Base-by-base conservation (phyloP, 2,329 filamentous ascomycete species). In the Diaporthe australafricana region DNA sequence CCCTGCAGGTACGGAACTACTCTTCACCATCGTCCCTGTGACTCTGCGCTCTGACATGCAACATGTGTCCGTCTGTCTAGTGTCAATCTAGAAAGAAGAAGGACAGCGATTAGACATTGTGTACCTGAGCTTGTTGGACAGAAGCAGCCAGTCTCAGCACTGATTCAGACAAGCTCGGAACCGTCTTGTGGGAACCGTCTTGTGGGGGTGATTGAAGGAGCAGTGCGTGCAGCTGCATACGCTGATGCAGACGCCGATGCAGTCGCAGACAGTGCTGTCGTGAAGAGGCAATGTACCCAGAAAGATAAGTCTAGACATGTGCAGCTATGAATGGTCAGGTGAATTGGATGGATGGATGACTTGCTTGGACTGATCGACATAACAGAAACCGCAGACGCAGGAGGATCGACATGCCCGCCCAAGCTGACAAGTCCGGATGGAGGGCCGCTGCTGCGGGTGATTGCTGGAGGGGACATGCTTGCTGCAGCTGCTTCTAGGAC, bases 401-500 rank as follows among this genome's bases (percentile, higher is more conserved):
- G 42, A 48, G 42, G 30, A 42, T 42, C 55, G 25, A 35, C 55
- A 27, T 50, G 27, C 60, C 45, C 42, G 32, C 57, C 57, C 14
- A 20, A 22, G 16, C 32, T 16, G 42, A 27, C 11, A 47, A 17
- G 27, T 11, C 57, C 17, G 0, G 0, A 47, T 63, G 57, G 25
- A 47, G 57, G 57, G 57, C 47, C 47, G 42, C 20, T 17, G 14
- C 14, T 22, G 30, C 32, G 60, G 30, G 20, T 65, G 45, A 50
- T 25, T 50, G 45, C 30, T 65, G 20, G 25, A 65, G 60, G 60
- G 60, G 30, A 38, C 45, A 65, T 65, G 60, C 60, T 45, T 65
- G 60, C 45, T 38, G 30, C 20, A 14, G 27, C 32, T 35, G 32
- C 32, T 9, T 35, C 32, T 35, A 35, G 9, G 32, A 9, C 5